phyloP scores from a whole-genome alignment of 2,329 filamentous ascomycete species.

The Ascosphaera apis region DNA sequence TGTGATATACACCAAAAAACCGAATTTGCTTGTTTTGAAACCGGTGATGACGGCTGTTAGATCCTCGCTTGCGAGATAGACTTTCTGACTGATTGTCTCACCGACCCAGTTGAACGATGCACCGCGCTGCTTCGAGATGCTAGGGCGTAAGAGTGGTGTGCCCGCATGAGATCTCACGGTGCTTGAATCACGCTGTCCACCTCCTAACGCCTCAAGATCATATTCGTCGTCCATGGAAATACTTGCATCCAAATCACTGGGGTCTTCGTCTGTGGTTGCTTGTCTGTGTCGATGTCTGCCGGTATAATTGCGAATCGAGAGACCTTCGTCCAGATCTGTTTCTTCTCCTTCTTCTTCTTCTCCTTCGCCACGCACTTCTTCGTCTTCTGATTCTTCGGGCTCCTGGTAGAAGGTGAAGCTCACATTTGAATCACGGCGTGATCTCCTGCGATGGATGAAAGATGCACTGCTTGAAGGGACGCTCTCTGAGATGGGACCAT shows the following conservation, averaged over 20 bases:
- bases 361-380: slow-evolving; percentile 12
- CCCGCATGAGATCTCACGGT: no score
- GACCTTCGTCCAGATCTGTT: no score
- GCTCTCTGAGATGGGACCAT: slow-evolving; percentile 82
- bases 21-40: slow-evolving; percentile 53
- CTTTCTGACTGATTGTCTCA: slow-evolving; percentile 58
- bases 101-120: no score
- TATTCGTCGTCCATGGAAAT: no score
- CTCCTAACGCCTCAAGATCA: no score
- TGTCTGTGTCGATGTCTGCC: no score
- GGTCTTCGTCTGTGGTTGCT: no score
- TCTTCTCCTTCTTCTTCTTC: slow-evolving; percentile 11
- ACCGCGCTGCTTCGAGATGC: no score
- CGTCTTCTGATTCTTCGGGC: slow-evolving; percentile 17
- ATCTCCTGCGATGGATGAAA: slow-evolving; percentile 66
- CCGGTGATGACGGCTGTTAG: slow-evolving; percentile 83
- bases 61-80: slow-evolving; percentile 84
- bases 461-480: slow-evolving; percentile 86
- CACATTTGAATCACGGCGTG: slow-evolving; percentile 57
- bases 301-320: no score
- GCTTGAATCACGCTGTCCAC: no score
- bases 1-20: slow-evolving; percentile 43
- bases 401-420: slow-evolving; percentile 72
- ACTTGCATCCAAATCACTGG: no score
- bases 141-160: no score